Evolutionary conservation across 2,329 filamentous ascomycete genomes (phyloP).

Genomic region (Fusarium sp.): DNA sequence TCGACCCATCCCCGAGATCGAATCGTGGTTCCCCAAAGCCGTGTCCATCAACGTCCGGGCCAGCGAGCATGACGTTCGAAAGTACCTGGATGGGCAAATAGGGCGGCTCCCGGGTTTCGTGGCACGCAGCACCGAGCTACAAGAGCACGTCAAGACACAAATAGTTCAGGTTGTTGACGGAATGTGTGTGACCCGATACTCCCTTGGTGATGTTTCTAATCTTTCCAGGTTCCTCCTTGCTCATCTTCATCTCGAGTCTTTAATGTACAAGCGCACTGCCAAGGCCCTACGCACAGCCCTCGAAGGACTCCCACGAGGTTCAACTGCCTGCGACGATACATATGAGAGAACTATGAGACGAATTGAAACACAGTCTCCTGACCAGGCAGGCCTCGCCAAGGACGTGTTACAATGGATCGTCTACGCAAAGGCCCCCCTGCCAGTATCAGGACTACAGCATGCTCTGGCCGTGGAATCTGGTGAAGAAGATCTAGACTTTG

Average conservation of each 20-base stretch:
- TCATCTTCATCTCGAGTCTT: constrained; percentile 11
- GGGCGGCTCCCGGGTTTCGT: not conserved
- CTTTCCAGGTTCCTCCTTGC: constrained; percentile 26
- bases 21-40: not conserved
- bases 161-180: constrained; percentile 23
- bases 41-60: constrained; percentile 29
- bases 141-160: constrained; percentile 6
- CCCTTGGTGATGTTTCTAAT: not conserved
- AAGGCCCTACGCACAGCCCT: constrained; percentile 48
- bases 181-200: constrained; percentile 19
- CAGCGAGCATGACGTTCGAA: constrained; percentile 14
- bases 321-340: constrained; percentile 46
- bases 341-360: constrained; percentile 47
- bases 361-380: not conserved
- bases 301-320: constrained; percentile 35
- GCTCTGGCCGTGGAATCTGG: constrained; percentile 53
- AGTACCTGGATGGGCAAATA: constrained; percentile 14
- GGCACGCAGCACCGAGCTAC: not conserved
- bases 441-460: constrained; percentile 52
- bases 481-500: constrained; percentile 44
- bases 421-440: constrained; percentile 50
- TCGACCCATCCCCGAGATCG: constrained; percentile 29
- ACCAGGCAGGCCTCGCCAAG: constrained; percentile 50
- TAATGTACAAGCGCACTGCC: not conserved
- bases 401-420: constrained; percentile 55